Evolutionary conservation across 805 yeast genomes (phyloP).

Genomic region (Cyberlindnera saturnus): DNA sequence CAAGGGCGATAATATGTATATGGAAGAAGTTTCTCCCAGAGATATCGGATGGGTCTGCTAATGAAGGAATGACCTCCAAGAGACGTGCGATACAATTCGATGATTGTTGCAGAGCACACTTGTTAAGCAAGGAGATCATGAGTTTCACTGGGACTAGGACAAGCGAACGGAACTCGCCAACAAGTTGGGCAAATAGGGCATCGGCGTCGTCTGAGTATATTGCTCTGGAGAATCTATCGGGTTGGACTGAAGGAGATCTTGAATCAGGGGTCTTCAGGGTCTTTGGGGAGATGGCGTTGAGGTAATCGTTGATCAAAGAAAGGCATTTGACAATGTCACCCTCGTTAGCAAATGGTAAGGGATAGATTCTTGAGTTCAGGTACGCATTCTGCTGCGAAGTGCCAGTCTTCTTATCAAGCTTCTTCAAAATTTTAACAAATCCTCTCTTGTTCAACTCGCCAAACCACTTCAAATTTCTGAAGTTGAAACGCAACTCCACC

Average conservation of each 20-base stretch:
- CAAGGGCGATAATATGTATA: conserved; percentile 72
- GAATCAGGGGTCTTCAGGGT: conserved; percentile 11
- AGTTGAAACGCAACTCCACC: conserved; percentile 67
- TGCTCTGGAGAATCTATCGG: conserved; percentile 18
- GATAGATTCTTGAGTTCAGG: conserved; percentile 60
- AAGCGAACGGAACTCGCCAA: conserved; percentile 37
- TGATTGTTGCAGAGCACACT: conserved; percentile 53
- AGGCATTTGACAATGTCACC: conserved; percentile 48
- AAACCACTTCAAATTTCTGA: conserved; percentile 86
- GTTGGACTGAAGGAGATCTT: conserved; percentile 9
- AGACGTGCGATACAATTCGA: conserved; percentile 52
- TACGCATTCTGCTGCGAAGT: conserved; percentile 51
- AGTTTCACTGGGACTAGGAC: conserved; percentile 49
- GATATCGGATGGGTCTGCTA: conserved; percentile 65
- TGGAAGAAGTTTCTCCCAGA: conserved; percentile 83
- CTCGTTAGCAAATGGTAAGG: conserved; percentile 75
- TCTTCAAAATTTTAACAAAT: conserved; percentile 80
- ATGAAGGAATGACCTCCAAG: conserved; percentile 42
- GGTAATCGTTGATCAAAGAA: conserved; percentile 42
- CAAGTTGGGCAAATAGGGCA: conserved; percentile 38
- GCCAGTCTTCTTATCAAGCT: conserved; percentile 79
- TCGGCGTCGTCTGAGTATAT: conserved; percentile 39
- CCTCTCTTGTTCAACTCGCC: conserved; percentile 92
- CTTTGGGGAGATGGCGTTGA: conserved; percentile 47
- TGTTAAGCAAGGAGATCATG: conserved; percentile 56